phyloP scores from a whole-genome alignment of 2,329 filamentous ascomycete genomes.

The Cercospora sp. region DNA sequence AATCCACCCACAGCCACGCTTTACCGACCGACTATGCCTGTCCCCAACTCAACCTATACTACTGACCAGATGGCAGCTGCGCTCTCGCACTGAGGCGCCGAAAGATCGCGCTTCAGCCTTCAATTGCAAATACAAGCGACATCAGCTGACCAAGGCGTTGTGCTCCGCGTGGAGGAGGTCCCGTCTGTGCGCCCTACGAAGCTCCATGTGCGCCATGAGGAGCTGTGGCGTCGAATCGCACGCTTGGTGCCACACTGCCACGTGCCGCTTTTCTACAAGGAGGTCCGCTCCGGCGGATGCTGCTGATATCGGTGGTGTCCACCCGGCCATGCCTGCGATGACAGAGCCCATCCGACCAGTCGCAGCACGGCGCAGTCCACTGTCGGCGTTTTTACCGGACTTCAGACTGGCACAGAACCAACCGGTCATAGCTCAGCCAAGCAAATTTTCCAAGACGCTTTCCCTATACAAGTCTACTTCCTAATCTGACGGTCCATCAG shows the following conservation, averaged over 20 bases:
- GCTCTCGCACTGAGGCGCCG: not conserved
- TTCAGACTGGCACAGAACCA: conserved; percentile 1
- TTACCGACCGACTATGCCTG: not conserved
- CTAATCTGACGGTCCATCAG: conserved; percentile 10
- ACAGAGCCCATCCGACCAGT: not conserved
- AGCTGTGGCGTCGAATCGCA: not conserved
- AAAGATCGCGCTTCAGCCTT: not conserved
- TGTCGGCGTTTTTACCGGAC: conserved; percentile 3
- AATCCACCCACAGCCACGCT: not conserved
- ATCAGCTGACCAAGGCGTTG: not conserved
- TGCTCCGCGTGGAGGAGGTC: not conserved
- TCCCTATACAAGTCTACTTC: conserved; percentile 10
- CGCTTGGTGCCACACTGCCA: conserved; percentile 1
- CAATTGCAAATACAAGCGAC: not conserved
- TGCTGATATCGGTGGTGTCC: not conserved
- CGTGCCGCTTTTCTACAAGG: conserved; percentile 9
- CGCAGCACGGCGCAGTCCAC: not conserved
- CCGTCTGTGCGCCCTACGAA: conserved; percentile 1
- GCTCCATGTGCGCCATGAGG: not conserved
- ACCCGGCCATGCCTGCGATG: not conserved
- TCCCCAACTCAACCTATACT: not conserved
- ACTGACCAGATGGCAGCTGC: not conserved
- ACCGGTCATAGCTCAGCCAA: not conserved
- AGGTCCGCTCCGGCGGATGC: conserved; percentile 9
- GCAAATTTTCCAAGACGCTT: conserved; percentile 12